These are phyloP conservation scores for Dimocarpus longan DNA, from an alignment of 345 rosid species.

Conservation along the genomic window DNA sequence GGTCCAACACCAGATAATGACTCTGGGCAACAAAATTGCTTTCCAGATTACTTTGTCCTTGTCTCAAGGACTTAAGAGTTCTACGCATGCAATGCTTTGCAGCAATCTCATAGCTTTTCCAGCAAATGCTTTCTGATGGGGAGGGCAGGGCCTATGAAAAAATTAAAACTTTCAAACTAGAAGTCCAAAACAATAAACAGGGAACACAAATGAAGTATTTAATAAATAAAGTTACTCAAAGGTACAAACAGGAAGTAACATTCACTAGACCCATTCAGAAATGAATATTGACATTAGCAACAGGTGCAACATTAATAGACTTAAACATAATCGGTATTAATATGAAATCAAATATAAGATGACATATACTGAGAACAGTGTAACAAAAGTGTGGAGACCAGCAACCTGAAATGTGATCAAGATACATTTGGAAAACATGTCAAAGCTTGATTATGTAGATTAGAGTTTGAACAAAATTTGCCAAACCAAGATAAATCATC, in stretches of 20 bases:
- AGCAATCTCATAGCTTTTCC: constrained; percentile 38
- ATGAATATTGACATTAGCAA: neutral
- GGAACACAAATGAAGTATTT: neutral
- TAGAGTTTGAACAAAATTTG: no score
- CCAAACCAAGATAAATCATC: no score
- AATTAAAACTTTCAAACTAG: constrained; percentile 6
- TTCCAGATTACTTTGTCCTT: constrained; percentile 43
- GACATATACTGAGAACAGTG: neutral
- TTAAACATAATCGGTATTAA: neutral
- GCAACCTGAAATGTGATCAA: neutral
- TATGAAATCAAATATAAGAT: neutral
- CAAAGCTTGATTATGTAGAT: no score
- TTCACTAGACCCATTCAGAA: neutral
- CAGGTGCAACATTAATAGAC: neutral
- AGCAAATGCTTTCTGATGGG: constrained; percentile 45
- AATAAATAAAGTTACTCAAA: neutral
- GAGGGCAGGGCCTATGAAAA: constrained; percentile 57
- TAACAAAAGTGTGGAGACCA: neutral
- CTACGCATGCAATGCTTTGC: constrained; percentile 33
- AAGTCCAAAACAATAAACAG: neutral
- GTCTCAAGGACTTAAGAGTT: constrained; percentile 40
- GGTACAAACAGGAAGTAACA: neutral
- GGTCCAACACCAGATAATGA: constrained; percentile 29
- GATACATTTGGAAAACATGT: no score
- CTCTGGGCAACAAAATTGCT: constrained; percentile 29